Percentiles rank a stretch among this genome's conserved stretches.
Conservation (phyloP, 2,329 filamentous ascomycete species). For the Phoma herbarum region DNA sequence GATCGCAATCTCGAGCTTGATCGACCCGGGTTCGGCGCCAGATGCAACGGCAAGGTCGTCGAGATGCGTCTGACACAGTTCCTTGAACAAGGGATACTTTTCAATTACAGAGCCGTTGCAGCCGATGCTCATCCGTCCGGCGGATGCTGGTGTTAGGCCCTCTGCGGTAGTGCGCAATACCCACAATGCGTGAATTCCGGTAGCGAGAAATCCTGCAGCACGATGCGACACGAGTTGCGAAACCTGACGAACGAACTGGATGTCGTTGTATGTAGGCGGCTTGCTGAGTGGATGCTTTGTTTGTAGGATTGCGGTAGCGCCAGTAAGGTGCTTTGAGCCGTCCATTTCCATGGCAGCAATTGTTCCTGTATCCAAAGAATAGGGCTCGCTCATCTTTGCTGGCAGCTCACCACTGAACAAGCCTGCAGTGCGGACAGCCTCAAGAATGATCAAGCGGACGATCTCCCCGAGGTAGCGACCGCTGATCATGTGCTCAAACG, state of each 20-base stretch:
- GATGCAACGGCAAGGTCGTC: slow-evolving; percentile 62
- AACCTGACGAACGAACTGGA: slow-evolving; percentile 64
- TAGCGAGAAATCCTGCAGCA: slow-evolving; percentile 69
- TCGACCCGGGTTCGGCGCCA: slow-evolving; percentile 53
- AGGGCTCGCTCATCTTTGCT: slow-evolving; percentile 63
- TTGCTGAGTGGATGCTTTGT: slow-evolving; percentile 60
- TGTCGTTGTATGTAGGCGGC: slow-evolving; percentile 58
- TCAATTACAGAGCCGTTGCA: slow-evolving; percentile 84
- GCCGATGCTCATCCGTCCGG: slow-evolving; percentile 63
- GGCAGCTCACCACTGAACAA: slow-evolving; percentile 67
- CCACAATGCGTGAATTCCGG: slow-evolving; percentile 70
- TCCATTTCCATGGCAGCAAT: slow-evolving; percentile 66
- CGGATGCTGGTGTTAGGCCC: slow-evolving; percentile 47
- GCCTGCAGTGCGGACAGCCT: slow-evolving; percentile 64
- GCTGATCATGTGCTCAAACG: slow-evolving; percentile 70
- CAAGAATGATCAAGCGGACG: slow-evolving; percentile 66
- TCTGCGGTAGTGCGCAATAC: slow-evolving; percentile 62
- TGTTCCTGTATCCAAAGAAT: slow-evolving; percentile 67
- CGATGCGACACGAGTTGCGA: slow-evolving; percentile 64
- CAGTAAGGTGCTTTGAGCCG: slow-evolving; percentile 49
- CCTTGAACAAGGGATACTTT: slow-evolving; percentile 75
- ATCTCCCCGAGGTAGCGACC: slow-evolving; percentile 72
- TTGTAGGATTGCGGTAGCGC: slow-evolving; percentile 58
- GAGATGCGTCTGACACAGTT: slow-evolving; percentile 69
- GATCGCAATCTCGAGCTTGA: slow-evolving; percentile 72